Evolutionary conservation across 345 rosid species (phyloP).

Genomic region (Anacardium occidentale): DNA sequence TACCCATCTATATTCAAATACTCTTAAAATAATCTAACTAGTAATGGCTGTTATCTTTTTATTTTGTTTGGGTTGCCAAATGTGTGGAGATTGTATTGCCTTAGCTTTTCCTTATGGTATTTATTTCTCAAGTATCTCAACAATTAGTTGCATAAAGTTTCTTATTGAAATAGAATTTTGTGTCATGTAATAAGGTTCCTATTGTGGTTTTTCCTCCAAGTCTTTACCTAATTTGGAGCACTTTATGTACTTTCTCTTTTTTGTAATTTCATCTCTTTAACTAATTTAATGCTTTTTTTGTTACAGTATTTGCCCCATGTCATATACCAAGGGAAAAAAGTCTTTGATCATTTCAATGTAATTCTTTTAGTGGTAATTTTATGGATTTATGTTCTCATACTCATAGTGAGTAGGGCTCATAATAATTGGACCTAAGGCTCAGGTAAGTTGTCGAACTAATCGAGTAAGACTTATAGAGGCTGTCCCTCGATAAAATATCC

Average conservation of each 20-base stretch:
- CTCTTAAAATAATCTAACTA: not conserved
- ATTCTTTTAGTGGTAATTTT: constrained; percentile 70
- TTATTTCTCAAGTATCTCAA: constrained; percentile 78
- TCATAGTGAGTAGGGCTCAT: constrained; percentile 93
- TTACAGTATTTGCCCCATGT: constrained; percentile 89
- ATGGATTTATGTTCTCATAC: constrained; percentile 88
- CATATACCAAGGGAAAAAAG: constrained; percentile 44
- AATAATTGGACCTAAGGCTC: constrained; percentile 61
- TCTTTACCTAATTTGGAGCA: not conserved
- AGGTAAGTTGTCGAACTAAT: constrained; percentile 81
- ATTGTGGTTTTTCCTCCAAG: no score
- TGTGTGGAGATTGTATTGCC: constrained; percentile 98
- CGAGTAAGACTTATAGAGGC: constrained; percentile 80
- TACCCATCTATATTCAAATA: no score
- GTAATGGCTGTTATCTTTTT: constrained; percentile 12
- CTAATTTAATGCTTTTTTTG: constrained; percentile 25
- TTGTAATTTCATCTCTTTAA: not conserved
- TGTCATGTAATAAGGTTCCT: no score
- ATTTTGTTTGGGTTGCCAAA: constrained; percentile 69
- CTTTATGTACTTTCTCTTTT: not conserved
- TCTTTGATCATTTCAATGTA: constrained; percentile 81
- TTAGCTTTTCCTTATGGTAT: constrained; percentile 63
- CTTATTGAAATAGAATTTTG: not conserved
- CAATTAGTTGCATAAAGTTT: not conserved
- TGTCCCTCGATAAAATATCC: constrained; percentile 76